Evolutionary conservation across 1,139 yeast species (phyloP), one percentile per base, ranked within the genome.

Genomic region (Scheffersomyces insectosa): DNA sequence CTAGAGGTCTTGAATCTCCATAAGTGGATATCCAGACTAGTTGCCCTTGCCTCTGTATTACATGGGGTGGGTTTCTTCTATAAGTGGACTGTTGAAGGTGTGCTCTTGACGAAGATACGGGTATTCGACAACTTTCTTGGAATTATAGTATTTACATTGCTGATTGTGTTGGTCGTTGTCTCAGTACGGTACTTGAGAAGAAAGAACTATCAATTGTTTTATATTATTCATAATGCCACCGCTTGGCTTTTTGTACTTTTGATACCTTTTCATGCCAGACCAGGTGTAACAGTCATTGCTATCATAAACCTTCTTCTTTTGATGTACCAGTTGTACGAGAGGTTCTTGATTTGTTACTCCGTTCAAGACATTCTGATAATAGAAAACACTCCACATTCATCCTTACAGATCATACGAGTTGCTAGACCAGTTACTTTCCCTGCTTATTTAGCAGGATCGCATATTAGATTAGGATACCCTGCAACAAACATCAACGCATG

Each of bases 21-120:
- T 63, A 88, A 88, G 60, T 88, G 96, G 96, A 61, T 86, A 0
- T 83, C 95, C 1, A 68, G 97, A 49, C 47, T 84, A 2, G 77
- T 85, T 4, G 71, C 86, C 0, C 50, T 75, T 0, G 65, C 80
- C 34, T 79, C 80, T 0, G 38, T 74, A 0, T 38, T 79, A 9
- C 98, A 90, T 56, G 74, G 85, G 0, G 46, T 72, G 28, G 83
- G 82, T n/a, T 88, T 70, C 63, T 43, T 75, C 3, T 57, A 61
- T 23, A 68, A 68, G 48, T 85, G 85, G 83, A 51, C 58, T 28
- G 38, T 49, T n/a, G 64, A 59, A 11, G 70, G 70, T 2, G 52
- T 64, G 1, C 41, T 77, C 1, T 37, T 47, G 35, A 36, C 8
- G 9, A 82, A 83, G 51, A 49, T 78, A 7, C 64, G 76, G 40